phyloP scores from a whole-genome alignment of 1,284 basidiomycete genomes.

The Cerrena zonata region DNA sequence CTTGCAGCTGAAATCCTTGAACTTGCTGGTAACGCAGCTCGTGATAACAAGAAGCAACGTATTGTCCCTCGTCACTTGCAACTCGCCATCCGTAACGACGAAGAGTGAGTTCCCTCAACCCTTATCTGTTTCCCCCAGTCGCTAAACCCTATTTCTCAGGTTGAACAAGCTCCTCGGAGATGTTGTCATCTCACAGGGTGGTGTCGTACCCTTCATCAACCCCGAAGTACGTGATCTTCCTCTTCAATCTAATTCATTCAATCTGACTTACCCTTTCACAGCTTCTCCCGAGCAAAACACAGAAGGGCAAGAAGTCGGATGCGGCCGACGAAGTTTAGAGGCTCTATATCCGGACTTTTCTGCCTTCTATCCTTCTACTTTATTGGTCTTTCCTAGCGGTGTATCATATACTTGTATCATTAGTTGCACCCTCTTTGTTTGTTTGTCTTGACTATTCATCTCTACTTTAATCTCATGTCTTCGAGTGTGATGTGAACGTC shows the following conservation, averaged over 20 bases:
- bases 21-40: constrained; percentile 66
- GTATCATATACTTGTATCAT: constrained; percentile 2
- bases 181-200: constrained; percentile 87
- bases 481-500: no score
- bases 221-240: constrained; percentile 23
- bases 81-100: constrained; percentile 85
- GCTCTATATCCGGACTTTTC: neutral
- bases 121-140: constrained; percentile 15
- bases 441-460: neutral
- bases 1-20: constrained; percentile 73
- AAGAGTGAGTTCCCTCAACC: constrained; percentile 50
- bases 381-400: neutral
- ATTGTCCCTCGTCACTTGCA: constrained; percentile 88
- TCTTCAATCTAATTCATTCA: neutral
- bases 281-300: constrained; percentile 18
- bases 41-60: constrained; percentile 79
- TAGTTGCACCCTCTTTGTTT: neutral
- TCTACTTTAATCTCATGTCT: neutral
- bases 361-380: neutral
- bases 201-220: constrained; percentile 75
- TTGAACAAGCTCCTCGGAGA: constrained; percentile 74
- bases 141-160: constrained; percentile 30
- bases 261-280: neutral
- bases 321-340: constrained; percentile 13
- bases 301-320: constrained; percentile 18